Conservation (phyloP, 257 asterid species). For the Solanum bulbocastanum region DNA sequence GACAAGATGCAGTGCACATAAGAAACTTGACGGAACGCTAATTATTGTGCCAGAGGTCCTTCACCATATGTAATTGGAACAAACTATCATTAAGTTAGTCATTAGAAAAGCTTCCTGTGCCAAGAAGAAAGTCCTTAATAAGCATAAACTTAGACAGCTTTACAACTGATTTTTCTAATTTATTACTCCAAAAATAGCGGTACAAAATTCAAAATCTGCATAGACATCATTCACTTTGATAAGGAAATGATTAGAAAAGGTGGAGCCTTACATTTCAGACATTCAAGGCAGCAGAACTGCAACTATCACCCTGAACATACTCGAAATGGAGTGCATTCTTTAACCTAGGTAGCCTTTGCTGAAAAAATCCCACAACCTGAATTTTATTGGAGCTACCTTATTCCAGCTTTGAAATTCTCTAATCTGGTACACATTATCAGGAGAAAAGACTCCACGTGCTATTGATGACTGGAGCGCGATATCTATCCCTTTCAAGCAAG, state of each 20-base stretch:
- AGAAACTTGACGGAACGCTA: neutral
- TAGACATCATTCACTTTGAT: neutral
- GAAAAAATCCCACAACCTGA: neutral
- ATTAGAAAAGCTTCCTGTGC: neutral
- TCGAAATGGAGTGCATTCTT: neutral
- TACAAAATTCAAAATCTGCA: neutral
- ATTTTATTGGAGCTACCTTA: neutral
- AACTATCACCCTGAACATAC: neutral
- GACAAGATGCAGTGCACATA: neutral
- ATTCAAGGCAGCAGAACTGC: neutral
- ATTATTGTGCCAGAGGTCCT: neutral
- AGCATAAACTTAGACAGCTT: neutral
- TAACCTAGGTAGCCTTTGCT: neutral
- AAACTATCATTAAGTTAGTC: neutral
- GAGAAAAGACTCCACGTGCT: neutral
- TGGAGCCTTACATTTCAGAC: neutral
- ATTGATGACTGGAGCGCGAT: neutral
- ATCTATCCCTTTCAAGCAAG: neutral
- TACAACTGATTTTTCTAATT: neutral
- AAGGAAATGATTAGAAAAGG: neutral
- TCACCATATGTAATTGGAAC: neutral
- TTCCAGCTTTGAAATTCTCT: neutral
- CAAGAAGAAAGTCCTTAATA: neutral
- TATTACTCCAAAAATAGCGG: neutral
- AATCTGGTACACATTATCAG: neutral